Base-by-base conservation (phyloP, 225 moss, liverwort and hornwort genomes). In the Lunularia cruciata region DNA sequence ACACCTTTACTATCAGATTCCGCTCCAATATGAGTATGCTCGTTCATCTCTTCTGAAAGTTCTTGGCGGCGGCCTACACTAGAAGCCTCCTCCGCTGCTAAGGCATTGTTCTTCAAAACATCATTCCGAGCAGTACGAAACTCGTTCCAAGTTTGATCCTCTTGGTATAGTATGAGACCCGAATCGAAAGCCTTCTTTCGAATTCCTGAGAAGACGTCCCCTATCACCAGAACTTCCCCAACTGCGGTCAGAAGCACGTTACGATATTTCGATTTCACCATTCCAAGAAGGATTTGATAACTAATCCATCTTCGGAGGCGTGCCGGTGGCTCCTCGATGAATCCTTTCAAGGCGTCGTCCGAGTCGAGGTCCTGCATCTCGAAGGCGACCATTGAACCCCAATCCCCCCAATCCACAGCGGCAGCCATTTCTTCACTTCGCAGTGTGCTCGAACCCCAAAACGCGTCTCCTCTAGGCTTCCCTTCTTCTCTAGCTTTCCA, bases 321-420 rank as follows among this genome's bases (percentile, higher is more conserved):
- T 0, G 87, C 86, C 6, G 88, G 80, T 3, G 89, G 75, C 5
- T 84, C 57, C 37, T 89, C 82, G 0, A 94, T 73, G 67, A 91
- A 94, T 2, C 91, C 91, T 22, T 76, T 73, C 57, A 94, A 64
- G 0, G 68, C 76, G 13, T 85, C 85, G 42, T 84, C 83, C 8
- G 81, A 75, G 47, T 91, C 94, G 48, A 94, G 69, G 26, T 94
- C 94, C 55, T 89, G 89, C 94, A 94, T 91, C 22, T 89, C 91
- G 40, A 94, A 94, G 1, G 84, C 90, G 8, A 80, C 86, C 2
- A 94, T 38, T 57, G 89, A 87, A 3, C 94, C 94, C 60, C 87
- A 94, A n/a, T 85, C 89, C 37, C 75, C 69, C 89, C 86, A 83
- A 52, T 51, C 78, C 25, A 65, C 62, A 47, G 69, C 76, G 35